A percentile compares a stretch with the other conserved stretches of the same genome.
These are phyloP conservation scores for Acanthamoeba healyi DNA, from an alignment of 208 protist species.

Conservation along the genomic window DNA sequence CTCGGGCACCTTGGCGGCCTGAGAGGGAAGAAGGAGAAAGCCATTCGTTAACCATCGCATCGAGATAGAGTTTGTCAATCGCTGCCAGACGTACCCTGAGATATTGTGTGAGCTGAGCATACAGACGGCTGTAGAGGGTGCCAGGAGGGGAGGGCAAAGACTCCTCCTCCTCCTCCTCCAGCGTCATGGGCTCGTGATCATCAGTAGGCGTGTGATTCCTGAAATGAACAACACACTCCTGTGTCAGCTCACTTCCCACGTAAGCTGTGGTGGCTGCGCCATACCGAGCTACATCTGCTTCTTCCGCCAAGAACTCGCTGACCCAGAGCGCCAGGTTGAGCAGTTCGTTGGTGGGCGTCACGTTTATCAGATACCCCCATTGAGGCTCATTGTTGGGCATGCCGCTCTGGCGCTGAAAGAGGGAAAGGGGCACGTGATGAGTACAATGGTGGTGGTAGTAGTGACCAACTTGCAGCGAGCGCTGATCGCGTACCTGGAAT, in stretches of 20 bases:
- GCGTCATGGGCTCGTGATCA: background rate
- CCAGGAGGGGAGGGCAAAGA: background rate
- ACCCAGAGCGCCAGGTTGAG: conserved; percentile 53
- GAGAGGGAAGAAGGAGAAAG: background rate
- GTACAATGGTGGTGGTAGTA: background rate
- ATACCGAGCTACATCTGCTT: background rate
- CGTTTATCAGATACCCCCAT: conserved; percentile 40
- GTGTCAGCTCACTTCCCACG: background rate
- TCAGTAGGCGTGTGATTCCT: background rate
- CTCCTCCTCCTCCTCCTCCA: background rate
- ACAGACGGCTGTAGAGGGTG: background rate
- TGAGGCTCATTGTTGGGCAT: conserved; percentile 47
- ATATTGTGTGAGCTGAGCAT: conserved; percentile 31
- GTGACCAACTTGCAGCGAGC: too few species aligned
- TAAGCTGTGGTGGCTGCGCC: background rate
- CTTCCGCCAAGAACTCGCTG: conserved; percentile 50
- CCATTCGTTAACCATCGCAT: too few species aligned
- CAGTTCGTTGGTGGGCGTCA: conserved; percentile 56
- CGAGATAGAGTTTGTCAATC: too few species aligned
- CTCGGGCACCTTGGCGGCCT: conserved; percentile 4
- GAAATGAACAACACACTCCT: background rate
- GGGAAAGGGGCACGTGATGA: background rate
- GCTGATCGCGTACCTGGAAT: conserved; percentile 16
- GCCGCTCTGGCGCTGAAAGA: conserved; percentile 3
- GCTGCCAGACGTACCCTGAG: conserved; percentile 5